A percentile compares a stretch with the other conserved stretches of the same genome.
Conservation (phyloP, 306 rosid genomes). For the Sesbania bispinosa region DNA sequence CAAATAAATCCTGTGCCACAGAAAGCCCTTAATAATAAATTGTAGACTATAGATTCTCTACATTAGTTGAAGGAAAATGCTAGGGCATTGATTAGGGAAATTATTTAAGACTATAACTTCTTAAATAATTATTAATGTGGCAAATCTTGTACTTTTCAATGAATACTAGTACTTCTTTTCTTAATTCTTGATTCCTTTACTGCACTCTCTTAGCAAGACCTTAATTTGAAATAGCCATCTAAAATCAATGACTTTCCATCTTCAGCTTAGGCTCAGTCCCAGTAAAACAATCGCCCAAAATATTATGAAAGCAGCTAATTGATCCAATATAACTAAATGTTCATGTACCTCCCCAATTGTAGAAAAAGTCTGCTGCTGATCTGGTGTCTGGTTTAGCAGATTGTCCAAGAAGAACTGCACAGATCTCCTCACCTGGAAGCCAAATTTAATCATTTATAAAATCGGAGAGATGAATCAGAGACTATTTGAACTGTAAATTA, state of each 20-base stretch:
- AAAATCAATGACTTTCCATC: background rate
- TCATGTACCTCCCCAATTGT: slow-evolving; percentile 84
- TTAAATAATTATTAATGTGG: too few species aligned
- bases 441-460: background rate
- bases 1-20: slow-evolving; percentile 78
- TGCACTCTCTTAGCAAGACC: too few species aligned
- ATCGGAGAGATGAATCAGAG: background rate
- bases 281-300: background rate
- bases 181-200: too few species aligned
- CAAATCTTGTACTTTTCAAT: too few species aligned
- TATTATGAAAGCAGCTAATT: background rate
- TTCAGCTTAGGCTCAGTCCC: background rate
- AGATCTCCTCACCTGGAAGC: slow-evolving; percentile 73
- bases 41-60: background rate
- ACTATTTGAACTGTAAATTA: background rate
- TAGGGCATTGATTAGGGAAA: too few species aligned
- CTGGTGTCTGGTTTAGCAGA: slow-evolving; percentile 63
- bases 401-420: slow-evolving; percentile 82
- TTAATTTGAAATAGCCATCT: background rate
- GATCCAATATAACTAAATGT: background rate
- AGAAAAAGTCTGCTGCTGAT: slow-evolving; percentile 68
- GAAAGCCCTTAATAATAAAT: slow-evolving; percentile 5
- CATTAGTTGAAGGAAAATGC: too few species aligned
- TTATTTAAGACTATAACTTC: too few species aligned
- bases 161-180: too few species aligned